phyloP scores from a whole-genome alignment of 495 filamentous ascomycete genomes.

The Amniculicola lignicola region DNA sequence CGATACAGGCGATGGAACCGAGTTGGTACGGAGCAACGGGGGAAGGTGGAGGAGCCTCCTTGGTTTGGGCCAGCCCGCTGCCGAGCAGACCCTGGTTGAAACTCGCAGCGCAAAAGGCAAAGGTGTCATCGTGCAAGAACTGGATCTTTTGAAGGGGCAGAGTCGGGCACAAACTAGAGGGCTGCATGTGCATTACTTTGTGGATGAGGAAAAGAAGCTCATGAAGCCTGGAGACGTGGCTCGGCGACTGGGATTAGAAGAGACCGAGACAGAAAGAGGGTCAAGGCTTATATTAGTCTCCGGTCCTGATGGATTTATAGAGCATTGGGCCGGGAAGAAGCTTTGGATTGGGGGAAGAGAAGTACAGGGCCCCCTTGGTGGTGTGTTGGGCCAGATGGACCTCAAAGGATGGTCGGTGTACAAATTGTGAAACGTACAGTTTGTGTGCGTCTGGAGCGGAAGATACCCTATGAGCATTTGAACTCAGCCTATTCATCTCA shows the following conservation, averaged over 20 bases:
- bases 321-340: conserved; percentile 73
- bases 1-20: conserved; percentile 23
- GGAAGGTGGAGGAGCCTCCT: conserved; percentile 26
- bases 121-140: conserved; percentile 55
- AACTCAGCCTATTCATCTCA: no score
- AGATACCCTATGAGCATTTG: no score
- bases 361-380: conserved; percentile 59
- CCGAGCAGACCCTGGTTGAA: neutral
- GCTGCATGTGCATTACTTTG: conserved; percentile 66
- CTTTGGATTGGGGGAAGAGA: conserved; percentile 67
- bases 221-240: conserved; percentile 54
- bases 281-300: conserved; percentile 70
- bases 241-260: conserved; percentile 18
- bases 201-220: conserved; percentile 71
- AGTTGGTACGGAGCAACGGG: neutral
- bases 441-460: no score
- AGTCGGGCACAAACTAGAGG: conserved; percentile 46
- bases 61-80: conserved; percentile 32
- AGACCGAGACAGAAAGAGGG: conserved; percentile 15
- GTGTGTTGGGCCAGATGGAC: conserved; percentile 54
- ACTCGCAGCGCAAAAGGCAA: neutral
- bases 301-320: conserved; percentile 87
- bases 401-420: conserved; percentile 57
- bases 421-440: conserved; percentile 65
- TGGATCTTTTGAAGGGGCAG: conserved; percentile 56